Percentiles rank a stretch among this genome's conserved stretches.
Conservation (phyloP, 495 filamentous ascomycete genomes). For the Trypethelium eluteriae region DNA sequence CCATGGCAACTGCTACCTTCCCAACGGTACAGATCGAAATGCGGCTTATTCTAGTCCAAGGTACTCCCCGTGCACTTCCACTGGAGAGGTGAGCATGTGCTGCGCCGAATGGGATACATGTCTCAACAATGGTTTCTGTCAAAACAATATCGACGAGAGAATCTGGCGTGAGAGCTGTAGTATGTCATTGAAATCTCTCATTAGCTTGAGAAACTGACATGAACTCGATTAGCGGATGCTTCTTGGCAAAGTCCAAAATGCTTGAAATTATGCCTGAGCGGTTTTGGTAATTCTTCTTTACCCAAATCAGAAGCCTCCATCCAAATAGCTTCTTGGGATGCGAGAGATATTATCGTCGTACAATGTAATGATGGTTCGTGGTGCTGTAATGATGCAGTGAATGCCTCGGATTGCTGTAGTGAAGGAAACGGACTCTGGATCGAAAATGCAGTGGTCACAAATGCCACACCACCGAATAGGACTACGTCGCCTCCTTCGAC, state of each 20-base stretch:
- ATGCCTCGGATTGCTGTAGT: background rate
- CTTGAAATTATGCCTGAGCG: slow-evolving; percentile 3
- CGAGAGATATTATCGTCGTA: background rate
- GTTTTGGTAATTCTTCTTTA: background rate
- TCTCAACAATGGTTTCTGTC: slow-evolving; percentile 4
- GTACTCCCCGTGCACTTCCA: background rate
- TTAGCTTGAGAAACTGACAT: background rate
- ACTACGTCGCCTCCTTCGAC: background rate
- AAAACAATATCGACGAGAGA: background rate
- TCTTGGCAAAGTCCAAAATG: slow-evolving; percentile 1
- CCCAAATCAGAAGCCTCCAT: background rate
- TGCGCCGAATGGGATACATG: slow-evolving; percentile 3
- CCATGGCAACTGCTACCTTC: background rate
- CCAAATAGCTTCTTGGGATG: background rate
- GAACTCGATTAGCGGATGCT: background rate
- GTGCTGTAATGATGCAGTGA: background rate
- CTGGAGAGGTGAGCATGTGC: background rate
- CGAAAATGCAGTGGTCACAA: background rate
- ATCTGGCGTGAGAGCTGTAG: slow-evolving; percentile 10
- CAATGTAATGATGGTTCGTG: background rate
- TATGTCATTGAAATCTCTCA: background rate
- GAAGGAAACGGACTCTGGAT: background rate
- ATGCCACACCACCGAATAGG: background rate
- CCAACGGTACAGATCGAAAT: slow-evolving; percentile 8
- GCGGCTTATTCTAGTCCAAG: background rate